Conservation (phyloP, 2,329 filamentous ascomycete genomes). For the Sporothrix globosa region DNA sequence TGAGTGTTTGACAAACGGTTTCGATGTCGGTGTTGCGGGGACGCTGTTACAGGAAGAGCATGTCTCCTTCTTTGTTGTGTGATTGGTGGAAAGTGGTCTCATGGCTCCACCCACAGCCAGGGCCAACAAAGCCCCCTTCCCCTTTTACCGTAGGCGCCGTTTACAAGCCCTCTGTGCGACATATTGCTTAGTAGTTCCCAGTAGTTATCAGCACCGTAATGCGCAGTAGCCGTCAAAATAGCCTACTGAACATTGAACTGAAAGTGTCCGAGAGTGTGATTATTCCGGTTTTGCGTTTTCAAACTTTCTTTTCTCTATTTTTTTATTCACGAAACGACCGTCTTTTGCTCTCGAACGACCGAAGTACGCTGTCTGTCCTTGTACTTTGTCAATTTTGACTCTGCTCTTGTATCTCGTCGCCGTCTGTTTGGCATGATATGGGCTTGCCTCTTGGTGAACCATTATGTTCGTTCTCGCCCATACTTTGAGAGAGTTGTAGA, state of each 20-base stretch:
- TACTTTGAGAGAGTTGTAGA: not conserved
- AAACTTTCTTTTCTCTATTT: not conserved
- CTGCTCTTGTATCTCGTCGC: slow-evolving; percentile 10
- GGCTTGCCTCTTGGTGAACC: not conserved
- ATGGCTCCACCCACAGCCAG: slow-evolving; percentile 4
- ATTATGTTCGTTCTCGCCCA: not conserved
- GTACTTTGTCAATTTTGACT: not conserved
- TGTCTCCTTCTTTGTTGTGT: slow-evolving; percentile 34
- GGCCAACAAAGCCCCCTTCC: not conserved
- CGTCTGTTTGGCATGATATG: slow-evolving; percentile 19
- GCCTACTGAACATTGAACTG: slow-evolving; percentile 4
- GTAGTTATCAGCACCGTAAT: not conserved
- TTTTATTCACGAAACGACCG: not conserved
- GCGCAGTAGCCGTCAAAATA: not conserved
- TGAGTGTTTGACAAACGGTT: slow-evolving; percentile 48
- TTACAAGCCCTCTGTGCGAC: no score
- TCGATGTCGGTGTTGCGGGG: slow-evolving; percentile 46
- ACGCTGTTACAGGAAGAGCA: slow-evolving; percentile 48
- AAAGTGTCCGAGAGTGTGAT: not conserved
- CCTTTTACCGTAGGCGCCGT: not conserved
- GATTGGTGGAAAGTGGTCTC: slow-evolving; percentile 23
- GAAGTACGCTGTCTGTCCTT: not conserved
- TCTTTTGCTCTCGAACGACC: not conserved
- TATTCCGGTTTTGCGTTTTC: not conserved
- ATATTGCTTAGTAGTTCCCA: not conserved